Percentiles rank a stretch among this genome's conserved stretches.
These are phyloP conservation scores for Telopea speciosissima DNA, from an alignment of 177 flowering plant species.

Conservation along the genomic window DNA sequence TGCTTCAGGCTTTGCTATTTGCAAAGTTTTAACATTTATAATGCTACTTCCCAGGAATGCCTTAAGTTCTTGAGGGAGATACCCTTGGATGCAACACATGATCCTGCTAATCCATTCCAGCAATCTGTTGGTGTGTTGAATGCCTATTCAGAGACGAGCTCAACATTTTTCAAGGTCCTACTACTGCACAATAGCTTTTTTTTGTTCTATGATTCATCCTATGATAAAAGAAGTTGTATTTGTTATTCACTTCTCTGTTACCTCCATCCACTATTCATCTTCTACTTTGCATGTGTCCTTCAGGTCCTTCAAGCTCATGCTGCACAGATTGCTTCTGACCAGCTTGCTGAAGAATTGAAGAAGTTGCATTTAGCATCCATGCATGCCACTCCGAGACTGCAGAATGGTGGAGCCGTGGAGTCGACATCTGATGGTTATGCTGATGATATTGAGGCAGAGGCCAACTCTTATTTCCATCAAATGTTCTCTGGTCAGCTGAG, in stretches of 20 bases:
- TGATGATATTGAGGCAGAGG: conserved; percentile 78
- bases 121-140: conserved; percentile 43
- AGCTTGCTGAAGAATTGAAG: conserved; percentile 65
- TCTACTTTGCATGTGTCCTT: conserved; percentile 1
- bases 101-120: conserved; percentile 44
- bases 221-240: not conserved
- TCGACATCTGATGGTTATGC: conserved; percentile 52
- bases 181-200: not conserved
- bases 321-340: conserved; percentile 34
- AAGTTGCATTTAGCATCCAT: conserved; percentile 38
- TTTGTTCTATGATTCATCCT: no score
- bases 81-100: conserved; percentile 37
- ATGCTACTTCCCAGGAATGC: conserved; percentile 59
- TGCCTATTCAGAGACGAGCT: conserved; percentile 46
- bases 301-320: conserved; percentile 73
- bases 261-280: not conserved
- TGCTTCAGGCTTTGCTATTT: not conserved
- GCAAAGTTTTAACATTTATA: not conserved
- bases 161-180: conserved; percentile 64
- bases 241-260: not conserved
- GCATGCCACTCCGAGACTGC: conserved; percentile 42
- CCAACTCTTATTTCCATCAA: conserved; percentile 79
- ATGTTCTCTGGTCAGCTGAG: conserved; percentile 74
- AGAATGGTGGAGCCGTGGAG: conserved; percentile 49
- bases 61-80: conserved; percentile 68